A percentile compares a stretch with the other conserved stretches of the same genome.
Evolutionary conservation across 371 early-diverging fungal genomes (phyloP).

Genomic region (Edhazardia aedis): DNA sequence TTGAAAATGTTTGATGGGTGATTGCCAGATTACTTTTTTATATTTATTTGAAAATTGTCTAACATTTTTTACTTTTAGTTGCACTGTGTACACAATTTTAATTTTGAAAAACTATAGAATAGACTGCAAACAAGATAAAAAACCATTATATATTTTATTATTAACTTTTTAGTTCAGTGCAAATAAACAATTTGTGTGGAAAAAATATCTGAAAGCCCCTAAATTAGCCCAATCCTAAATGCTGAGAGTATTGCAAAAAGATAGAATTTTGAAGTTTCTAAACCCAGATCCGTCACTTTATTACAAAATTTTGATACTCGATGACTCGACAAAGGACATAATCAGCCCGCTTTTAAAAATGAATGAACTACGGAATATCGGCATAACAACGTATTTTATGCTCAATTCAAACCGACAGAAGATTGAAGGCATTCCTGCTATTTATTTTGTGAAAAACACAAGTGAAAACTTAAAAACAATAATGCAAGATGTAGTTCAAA

Average conservation of each 20-base stretch:
- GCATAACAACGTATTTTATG: slow-evolving; percentile 32
- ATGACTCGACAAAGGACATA: slow-evolving; percentile 33
- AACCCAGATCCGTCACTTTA: slow-evolving; percentile 23
- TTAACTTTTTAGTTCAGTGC: too few relatives aligned
- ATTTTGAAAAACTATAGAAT: too few relatives aligned
- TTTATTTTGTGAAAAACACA: slow-evolving; percentile 39
- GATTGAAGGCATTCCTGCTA: slow-evolving; percentile 32
- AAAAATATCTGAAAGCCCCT: too few relatives aligned
- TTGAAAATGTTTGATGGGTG: too few relatives aligned
- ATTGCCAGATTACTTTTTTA: too few relatives aligned
- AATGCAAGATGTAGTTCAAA: slow-evolving; percentile 22
- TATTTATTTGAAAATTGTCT: too few relatives aligned
- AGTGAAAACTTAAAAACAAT: slow-evolving; percentile 12
- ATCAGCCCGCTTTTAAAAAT: slow-evolving; percentile 35
- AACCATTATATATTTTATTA: too few relatives aligned
- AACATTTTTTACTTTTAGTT: too few relatives aligned
- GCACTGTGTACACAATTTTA: too few relatives aligned
- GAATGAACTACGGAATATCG: slow-evolving; percentile 40
- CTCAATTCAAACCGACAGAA: slow-evolving; percentile 15
- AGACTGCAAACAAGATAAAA: too few relatives aligned
- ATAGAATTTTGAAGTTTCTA: not conserved
- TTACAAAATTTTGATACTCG: slow-evolving; percentile 45
- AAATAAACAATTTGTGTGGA: too few relatives aligned
- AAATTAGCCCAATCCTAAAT: too few relatives aligned
- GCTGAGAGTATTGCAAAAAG: not conserved